Conservation (phyloP, 257 asterid genomes). For the Haberlea rhodopensis region DNA sequence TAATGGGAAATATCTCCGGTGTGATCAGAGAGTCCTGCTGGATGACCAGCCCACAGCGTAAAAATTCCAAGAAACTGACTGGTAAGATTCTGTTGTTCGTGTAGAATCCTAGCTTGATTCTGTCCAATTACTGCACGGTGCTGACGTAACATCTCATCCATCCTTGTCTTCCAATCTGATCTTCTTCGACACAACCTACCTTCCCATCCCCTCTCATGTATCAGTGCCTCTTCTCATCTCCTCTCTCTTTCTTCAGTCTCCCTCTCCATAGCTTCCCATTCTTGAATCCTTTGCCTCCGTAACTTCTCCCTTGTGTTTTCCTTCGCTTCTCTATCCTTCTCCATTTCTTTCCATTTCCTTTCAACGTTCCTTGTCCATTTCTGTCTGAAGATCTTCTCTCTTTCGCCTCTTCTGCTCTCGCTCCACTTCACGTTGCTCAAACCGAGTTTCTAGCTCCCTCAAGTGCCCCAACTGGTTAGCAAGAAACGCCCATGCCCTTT, state of each 20-base stretch:
- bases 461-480: constrained; percentile 55
- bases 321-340: constrained; percentile 51
- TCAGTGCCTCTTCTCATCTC: constrained; percentile 62
- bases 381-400: constrained; percentile 53
- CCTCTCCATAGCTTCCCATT: constrained; percentile 77
- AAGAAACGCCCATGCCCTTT: constrained; percentile 67
- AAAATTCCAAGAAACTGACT: constrained; percentile 80
- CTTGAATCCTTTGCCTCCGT: constrained; percentile 66
- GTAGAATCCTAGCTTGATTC: constrained; percentile 75
- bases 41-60: constrained; percentile 86
- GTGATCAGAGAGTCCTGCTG: constrained; percentile 70
- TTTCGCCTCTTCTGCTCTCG: constrained; percentile 69
- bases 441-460: constrained; percentile 71
- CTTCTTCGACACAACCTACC: constrained; percentile 70
- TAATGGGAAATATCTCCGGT: constrained; percentile 76
- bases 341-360: constrained; percentile 64
- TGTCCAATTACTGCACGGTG: constrained; percentile 84
- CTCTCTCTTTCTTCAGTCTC: constrained; percentile 69
- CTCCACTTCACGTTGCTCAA: constrained; percentile 72
- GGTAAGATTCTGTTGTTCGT: constrained; percentile 83
- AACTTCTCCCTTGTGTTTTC: constrained; percentile 47
- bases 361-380: constrained; percentile 63
- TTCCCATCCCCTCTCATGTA: constrained; percentile 81
- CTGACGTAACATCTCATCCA: constrained; percentile 64
- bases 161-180: constrained; percentile 81